phyloP scores from a whole-genome alignment of 441 rosid species.

The Aquilaria agallochum region DNA sequence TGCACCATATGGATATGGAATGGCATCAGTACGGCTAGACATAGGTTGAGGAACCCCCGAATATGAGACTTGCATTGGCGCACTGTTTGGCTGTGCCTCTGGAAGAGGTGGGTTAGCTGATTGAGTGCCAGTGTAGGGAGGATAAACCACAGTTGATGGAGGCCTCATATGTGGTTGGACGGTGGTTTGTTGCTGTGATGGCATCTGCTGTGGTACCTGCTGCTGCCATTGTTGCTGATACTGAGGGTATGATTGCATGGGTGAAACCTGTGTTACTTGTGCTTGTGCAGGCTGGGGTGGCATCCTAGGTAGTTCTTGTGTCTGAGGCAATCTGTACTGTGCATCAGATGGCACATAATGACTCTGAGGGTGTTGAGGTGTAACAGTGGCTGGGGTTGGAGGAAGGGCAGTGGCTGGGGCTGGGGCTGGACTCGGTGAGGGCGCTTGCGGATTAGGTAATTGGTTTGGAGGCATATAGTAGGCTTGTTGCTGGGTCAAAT shows the following conservation, averaged over 20 bases:
- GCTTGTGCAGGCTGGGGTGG: slow-evolving; percentile 40
- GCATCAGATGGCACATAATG: slow-evolving; percentile 47
- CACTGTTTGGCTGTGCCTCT: slow-evolving; percentile 46
- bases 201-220: slow-evolving; percentile 54
- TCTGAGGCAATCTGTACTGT: slow-evolving; percentile 56
- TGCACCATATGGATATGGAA: slow-evolving; percentile 58
- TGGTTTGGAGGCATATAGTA: slow-evolving; percentile 59
- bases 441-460: slow-evolving; percentile 33
- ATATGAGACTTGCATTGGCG: slow-evolving; percentile 68
- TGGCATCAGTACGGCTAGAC: slow-evolving; percentile 48
- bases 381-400: slow-evolving; percentile 13
- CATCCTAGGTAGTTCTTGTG: slow-evolving; percentile 45
- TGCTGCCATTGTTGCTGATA: slow-evolving; percentile 78
- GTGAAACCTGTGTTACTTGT: slow-evolving; percentile 36
- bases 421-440: slow-evolving; percentile 23
- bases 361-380: slow-evolving; percentile 33
- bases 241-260: slow-evolving; percentile 49
- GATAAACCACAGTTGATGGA: slow-evolving; percentile 46
- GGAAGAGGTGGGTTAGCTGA: slow-evolving; percentile 38
- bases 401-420: slow-evolving; percentile 31
- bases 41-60: slow-evolving; percentile 65
- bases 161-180: slow-evolving; percentile 54
- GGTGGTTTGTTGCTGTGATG: slow-evolving; percentile 38
- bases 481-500: slow-evolving; percentile 49
- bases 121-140: slow-evolving; percentile 56